Percentiles rank a stretch among this genome's conserved stretches.
Conservation (phyloP, 129 eudicot genomes). For the Flaveria ramosissima region DNA sequence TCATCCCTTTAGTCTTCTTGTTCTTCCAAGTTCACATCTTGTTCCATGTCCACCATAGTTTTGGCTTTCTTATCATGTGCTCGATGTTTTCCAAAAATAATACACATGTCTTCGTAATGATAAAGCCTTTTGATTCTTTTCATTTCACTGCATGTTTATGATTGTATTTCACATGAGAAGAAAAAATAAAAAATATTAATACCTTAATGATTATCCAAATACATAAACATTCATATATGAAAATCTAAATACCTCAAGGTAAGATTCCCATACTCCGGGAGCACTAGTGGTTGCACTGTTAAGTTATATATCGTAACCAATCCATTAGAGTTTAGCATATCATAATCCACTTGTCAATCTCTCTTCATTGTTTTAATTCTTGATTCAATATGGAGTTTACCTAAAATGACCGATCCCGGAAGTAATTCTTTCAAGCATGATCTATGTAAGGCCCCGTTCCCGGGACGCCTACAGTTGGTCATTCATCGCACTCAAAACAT, state of each 20-base stretch:
- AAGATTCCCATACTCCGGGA: no score
- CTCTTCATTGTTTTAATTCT: not conserved
- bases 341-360: slow-evolving; percentile 9
- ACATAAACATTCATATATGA: no score
- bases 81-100: not conserved
- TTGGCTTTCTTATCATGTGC: not conserved
- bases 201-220: not conserved
- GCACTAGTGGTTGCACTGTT: no score
- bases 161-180: not conserved
- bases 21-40: not conserved
- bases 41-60: not conserved
- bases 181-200: no score
- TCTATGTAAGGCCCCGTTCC: no score
- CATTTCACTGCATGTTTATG: not conserved
- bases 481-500: no score
- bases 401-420: not conserved
- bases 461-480: no score
- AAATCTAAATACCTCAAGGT: no score
- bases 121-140: not conserved
- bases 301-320: no score
- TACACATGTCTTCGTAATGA: not conserved
- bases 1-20: not conserved
- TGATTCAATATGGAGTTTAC: slow-evolving; percentile 1
- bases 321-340: not conserved
- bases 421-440: not conserved